These are phyloP conservation scores for Crithidia sp. DNA, from an alignment of 208 protist species.

Conservation along the genomic window DNA sequence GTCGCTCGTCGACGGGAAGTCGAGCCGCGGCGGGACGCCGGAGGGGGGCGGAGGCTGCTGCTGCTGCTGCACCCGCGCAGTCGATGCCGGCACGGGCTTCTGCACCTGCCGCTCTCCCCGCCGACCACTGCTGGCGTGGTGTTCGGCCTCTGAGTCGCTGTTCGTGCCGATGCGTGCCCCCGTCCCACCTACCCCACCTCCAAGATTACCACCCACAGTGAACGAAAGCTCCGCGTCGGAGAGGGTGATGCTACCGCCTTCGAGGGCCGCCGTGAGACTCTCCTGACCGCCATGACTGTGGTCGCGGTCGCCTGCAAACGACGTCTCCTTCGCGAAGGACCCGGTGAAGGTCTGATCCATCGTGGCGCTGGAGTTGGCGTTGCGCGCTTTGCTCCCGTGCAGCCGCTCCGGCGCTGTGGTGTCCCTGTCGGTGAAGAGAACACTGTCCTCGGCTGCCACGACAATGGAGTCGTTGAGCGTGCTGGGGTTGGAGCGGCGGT, in stretches of 20 bases:
- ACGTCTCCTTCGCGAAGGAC: slow-evolving; percentile 20
- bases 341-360: neutral
- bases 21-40: slow-evolving; percentile 67
- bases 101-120: neutral
- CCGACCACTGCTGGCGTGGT: neutral
- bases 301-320: slow-evolving; percentile 1
- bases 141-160: slow-evolving; percentile 34
- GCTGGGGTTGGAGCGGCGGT: slow-evolving; percentile 2
- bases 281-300: slow-evolving; percentile 5
- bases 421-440: slow-evolving; percentile 31
- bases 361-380: neutral
- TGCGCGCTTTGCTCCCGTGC: neutral
- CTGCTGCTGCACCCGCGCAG: neutral
- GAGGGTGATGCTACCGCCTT: slow-evolving; percentile 5
- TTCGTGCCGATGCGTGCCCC: neutral
- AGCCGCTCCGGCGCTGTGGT: slow-evolving; percentile 15
- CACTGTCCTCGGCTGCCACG: slow-evolving; percentile 24
- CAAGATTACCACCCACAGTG: slow-evolving; percentile 1
- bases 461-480: slow-evolving; percentile 32
- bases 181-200: neutral
- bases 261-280: slow-evolving; percentile 5
- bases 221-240: slow-evolving; percentile 15
- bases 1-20: slow-evolving; percentile 76
- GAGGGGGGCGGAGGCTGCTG: slow-evolving; percentile 6
- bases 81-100: slow-evolving; percentile 4